A percentile compares a stretch with the other conserved stretches of the same genome.
Conservation (phyloP, 148 eudicot genomes). For the Limonium bicolor region DNA sequence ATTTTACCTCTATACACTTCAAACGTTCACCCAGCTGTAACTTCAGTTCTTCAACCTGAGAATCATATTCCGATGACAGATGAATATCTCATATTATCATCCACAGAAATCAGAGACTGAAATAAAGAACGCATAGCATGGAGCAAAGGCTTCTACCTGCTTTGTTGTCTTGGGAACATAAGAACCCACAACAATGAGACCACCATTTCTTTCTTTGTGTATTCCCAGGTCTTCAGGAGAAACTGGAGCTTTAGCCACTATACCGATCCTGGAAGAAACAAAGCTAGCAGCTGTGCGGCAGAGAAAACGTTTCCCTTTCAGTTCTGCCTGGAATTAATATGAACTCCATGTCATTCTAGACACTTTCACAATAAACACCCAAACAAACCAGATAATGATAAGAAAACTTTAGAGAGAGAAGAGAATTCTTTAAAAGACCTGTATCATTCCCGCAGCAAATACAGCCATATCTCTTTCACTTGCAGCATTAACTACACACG, state of each 20-base stretch:
- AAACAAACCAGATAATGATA: too few relatives aligned
- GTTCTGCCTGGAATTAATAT: slow-evolving; percentile 57
- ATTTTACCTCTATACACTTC: slow-evolving; percentile 64
- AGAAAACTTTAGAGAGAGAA: neutral
- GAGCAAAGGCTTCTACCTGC: slow-evolving; percentile 46
- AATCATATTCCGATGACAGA: neutral
- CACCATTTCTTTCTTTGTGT: slow-evolving; percentile 50
- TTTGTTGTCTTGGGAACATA: slow-evolving; percentile 98
- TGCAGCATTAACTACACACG: slow-evolving; percentile 88
- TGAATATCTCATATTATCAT: neutral
- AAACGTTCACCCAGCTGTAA: slow-evolving; percentile 36
- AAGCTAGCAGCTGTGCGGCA: slow-evolving; percentile 99
- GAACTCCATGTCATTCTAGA: too few relatives aligned
- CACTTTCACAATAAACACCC: too few relatives aligned
- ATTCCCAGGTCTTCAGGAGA: slow-evolving; percentile 60
- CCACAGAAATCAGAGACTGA: neutral
- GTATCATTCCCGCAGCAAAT: slow-evolving; percentile 94
- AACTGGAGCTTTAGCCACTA: slow-evolving; percentile 62
- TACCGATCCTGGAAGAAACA: slow-evolving; percentile 88
- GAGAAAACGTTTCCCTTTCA: slow-evolving; percentile 67
- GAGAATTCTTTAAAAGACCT: slow-evolving; percentile 32
- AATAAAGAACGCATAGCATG: neutral
- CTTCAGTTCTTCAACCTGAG: slow-evolving; percentile 82
- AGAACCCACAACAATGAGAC: slow-evolving; percentile 91
- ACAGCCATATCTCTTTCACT: slow-evolving; percentile 97